Conservation (phyloP, 208 protist genomes). For the Crithidia mellificae region DNA sequence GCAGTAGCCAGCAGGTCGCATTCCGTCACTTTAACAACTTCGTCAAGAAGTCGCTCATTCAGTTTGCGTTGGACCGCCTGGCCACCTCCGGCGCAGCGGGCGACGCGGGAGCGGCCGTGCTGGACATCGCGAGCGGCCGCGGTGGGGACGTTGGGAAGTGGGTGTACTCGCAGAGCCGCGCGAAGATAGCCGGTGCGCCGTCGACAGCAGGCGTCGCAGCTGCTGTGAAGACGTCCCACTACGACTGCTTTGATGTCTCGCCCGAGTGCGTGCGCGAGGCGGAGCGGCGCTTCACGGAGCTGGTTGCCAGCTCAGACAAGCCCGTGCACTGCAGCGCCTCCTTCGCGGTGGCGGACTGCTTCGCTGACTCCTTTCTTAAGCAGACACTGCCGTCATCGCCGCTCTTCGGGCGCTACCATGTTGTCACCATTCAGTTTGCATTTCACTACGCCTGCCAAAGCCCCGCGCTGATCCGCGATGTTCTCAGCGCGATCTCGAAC, state of each 20-base stretch:
- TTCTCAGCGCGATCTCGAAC: conserved; percentile 45
- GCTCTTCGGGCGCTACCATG: conserved; percentile 53
- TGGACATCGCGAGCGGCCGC: conserved; percentile 82
- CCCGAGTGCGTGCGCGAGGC: conserved; percentile 73
- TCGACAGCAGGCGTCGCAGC: neutral
- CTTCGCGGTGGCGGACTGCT: conserved; percentile 85
- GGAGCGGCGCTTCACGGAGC: conserved; percentile 46
- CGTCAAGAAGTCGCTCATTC: conserved; percentile 85
- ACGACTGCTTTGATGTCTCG: conserved; percentile 82
- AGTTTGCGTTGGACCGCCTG: conserved; percentile 61
- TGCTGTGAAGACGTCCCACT: conserved; percentile 24
- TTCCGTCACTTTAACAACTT: conserved; percentile 90
- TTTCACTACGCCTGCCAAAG: conserved; percentile 86
- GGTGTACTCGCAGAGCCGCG: conserved; percentile 72
- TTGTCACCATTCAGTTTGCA: conserved; percentile 87
- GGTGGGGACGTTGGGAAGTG: conserved; percentile 91
- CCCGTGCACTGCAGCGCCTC: conserved; percentile 31
- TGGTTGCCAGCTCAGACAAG: conserved; percentile 6
- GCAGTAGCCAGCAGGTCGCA: conserved; percentile 61
- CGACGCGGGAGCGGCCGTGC: conserved; percentile 33
- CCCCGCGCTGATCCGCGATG: conserved; percentile 41
- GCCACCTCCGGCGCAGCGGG: conserved; percentile 7
- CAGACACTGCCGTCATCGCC: conserved; percentile 33
- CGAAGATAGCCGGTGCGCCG: conserved; percentile 1
- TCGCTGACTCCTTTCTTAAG: conserved; percentile 56